Conservation (phyloP, 306 rosid genomes). For the Acacia acuminata region DNA sequence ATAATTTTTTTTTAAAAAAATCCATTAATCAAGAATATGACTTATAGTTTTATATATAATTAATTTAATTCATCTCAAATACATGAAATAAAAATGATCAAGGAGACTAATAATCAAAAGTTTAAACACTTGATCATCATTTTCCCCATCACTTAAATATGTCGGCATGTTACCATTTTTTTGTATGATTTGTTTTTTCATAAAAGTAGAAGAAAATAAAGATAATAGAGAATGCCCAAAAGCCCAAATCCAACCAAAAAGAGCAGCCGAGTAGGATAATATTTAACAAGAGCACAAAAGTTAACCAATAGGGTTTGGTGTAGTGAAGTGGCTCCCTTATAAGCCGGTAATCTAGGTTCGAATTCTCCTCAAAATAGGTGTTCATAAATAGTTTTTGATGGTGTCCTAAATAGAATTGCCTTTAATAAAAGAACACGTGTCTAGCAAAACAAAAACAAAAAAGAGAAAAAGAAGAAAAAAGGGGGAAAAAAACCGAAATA, state of each 20-base stretch:
- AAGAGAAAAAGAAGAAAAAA: too few species aligned
- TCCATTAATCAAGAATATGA: not conserved
- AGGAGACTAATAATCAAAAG: constrained; percentile 12
- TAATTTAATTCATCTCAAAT: not conserved
- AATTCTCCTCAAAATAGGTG: too few species aligned
- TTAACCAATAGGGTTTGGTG: not conserved
- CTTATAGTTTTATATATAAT: not conserved
- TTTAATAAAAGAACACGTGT: too few species aligned
- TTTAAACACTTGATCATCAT: constrained; percentile 10
- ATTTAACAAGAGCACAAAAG: not conserved
- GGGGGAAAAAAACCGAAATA: too few species aligned
- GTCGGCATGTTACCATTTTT: not conserved
- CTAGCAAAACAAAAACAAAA: too few species aligned
- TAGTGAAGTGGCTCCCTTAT: too few species aligned
- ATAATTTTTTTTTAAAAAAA: too few species aligned
- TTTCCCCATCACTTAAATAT: constrained; percentile 10
- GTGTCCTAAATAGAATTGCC: too few species aligned
- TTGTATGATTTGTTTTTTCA: too few species aligned
- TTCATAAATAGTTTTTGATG: too few species aligned
- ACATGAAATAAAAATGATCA: constrained; percentile 5
- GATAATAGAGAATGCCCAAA: not conserved
- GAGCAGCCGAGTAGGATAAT: constrained; percentile 25
- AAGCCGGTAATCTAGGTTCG: too few species aligned
- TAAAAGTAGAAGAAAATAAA: not conserved
- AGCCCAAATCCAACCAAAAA: constrained; percentile 27